phyloP scores from a whole-genome alignment of 2,329 filamentous ascomycete genomes.

The Colletotrichum sp. region DNA sequence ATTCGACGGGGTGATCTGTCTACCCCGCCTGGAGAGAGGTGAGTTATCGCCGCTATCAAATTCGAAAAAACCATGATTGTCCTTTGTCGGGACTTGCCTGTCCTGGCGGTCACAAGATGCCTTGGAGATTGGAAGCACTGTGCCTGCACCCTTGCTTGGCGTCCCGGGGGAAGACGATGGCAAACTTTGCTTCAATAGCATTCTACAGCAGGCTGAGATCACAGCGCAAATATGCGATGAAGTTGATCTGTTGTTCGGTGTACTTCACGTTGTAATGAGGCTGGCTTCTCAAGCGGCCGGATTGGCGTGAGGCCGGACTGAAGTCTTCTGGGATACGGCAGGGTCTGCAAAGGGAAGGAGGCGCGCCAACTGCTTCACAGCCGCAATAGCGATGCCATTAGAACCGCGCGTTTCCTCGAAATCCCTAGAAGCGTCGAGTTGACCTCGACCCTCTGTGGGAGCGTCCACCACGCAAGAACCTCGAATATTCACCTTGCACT shows the following conservation, averaged over 20 bases:
- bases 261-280: background rate
- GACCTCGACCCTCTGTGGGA: no score
- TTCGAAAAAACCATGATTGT: background rate
- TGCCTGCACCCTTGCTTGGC: background rate
- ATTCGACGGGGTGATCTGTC: background rate
- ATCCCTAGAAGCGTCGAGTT: no score
- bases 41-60: background rate
- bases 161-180: background rate
- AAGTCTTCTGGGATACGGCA: background rate
- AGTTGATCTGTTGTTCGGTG: background rate
- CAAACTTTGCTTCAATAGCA: background rate
- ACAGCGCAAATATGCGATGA: background rate
- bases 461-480: no score
- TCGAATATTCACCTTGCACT: no score
- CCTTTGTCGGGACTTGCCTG: background rate
- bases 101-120: background rate
- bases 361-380: no score
- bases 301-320: background rate
- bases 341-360: no score
- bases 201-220: background rate
- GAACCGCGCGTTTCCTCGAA: no score
- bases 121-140: background rate
- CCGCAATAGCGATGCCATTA: no score
- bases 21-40: background rate
- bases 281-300: background rate